A percentile compares a stretch with the other conserved stretches of the same genome.
Evolutionary conservation across 208 protist species (phyloP).

Genomic region (Sergeia podlipaevii): DNA sequence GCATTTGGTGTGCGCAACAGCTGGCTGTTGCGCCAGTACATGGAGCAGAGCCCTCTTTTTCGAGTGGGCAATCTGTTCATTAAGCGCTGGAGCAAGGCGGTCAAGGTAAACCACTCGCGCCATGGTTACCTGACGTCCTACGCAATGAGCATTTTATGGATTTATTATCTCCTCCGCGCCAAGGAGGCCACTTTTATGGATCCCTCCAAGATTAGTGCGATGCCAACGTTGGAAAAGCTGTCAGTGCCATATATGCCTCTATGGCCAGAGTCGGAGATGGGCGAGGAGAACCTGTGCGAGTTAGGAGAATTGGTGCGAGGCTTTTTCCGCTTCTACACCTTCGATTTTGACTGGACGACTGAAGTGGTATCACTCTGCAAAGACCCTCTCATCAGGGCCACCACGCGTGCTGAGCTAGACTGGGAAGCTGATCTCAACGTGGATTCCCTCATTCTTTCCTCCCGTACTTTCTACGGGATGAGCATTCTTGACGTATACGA

Average conservation of each 20-base stretch:
- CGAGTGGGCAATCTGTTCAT: conserved; percentile 66
- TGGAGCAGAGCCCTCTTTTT: conserved; percentile 39
- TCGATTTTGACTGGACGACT: conserved; percentile 41
- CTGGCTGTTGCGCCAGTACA: conserved; percentile 69
- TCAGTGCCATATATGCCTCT: conserved; percentile 49
- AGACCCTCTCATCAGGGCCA: conserved; percentile 8
- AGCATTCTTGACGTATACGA: conserved; percentile 86
- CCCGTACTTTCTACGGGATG: conserved; percentile 55
- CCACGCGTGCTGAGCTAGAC: conserved; percentile 19
- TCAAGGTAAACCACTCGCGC: conserved; percentile 69
- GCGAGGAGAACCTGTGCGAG: neutral
- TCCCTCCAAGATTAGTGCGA: conserved; percentile 16
- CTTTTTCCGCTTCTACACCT: conserved; percentile 62
- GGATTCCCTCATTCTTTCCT: conserved; percentile 16
- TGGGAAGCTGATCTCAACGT: conserved; percentile 35
- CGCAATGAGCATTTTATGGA: conserved; percentile 65
- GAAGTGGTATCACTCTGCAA: conserved; percentile 38
- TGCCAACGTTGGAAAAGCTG: conserved; percentile 20
- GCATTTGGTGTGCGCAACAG: conserved; percentile 74
- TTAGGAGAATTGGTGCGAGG: conserved; percentile 31
- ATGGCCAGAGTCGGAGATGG: conserved; percentile 16
- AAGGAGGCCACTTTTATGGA: conserved; percentile 38
- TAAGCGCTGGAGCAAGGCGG: conserved; percentile 78
- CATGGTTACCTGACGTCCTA: conserved; percentile 79
- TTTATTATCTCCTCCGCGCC: conserved; percentile 59